Base-by-base conservation (phyloP, 371 early-diverging fungal species). In the Mucor plumbeus region DNA sequence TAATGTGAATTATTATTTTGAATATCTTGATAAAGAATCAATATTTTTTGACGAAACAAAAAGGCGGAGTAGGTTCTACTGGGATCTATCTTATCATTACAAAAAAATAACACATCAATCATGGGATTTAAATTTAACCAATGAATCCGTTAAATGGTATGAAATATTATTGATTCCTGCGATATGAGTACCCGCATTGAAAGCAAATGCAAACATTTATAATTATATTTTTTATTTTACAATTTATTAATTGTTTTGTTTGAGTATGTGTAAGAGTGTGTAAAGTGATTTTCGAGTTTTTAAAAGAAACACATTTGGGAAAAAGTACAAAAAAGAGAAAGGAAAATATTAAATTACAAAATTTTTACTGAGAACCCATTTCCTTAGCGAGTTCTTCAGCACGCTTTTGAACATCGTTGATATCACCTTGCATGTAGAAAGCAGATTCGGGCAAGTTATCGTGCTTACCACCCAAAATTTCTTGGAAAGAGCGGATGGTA, bases 371-470 rank as follows among this genome's bases (percentile, higher is more conserved):
- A 56, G 58, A 50, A 59, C 68, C 68, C 68, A 74, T 64, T 65
- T 75, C 75, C 75, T 75, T 90, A 77, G 94, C 92, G 71, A 96
- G 89, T 76, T 94, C 92, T 68, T 90, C 93, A 66, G 96, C 96
- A 89, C 96, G 96, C 85, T 87, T 87, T 70, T 85, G 84, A 71
- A 91, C 97, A 84, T 96, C 97, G 67, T 93, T 92, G 73, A 97
- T 91, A 79, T 95, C 95, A 85, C 97, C 97, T 69, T 91, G 90
- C 94, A 96, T 96, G 89, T 91, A 97, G 92, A 97, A 97, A 67
- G 97, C 96, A 65, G 94, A 89, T 82, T 97, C 97, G 94, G 97
- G 77, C 67, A 96, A 88, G 70, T 76, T 69, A 82, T 97, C 98
- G 88, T 95, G 94, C 90, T 97, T 98, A 69, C 97, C 98, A 60